A percentile compares a stretch with the other conserved stretches of the same genome.
phyloP scores from a whole-genome alignment of 2,329 filamentous ascomycete species.

The Nothomitra cinnamomea region DNA sequence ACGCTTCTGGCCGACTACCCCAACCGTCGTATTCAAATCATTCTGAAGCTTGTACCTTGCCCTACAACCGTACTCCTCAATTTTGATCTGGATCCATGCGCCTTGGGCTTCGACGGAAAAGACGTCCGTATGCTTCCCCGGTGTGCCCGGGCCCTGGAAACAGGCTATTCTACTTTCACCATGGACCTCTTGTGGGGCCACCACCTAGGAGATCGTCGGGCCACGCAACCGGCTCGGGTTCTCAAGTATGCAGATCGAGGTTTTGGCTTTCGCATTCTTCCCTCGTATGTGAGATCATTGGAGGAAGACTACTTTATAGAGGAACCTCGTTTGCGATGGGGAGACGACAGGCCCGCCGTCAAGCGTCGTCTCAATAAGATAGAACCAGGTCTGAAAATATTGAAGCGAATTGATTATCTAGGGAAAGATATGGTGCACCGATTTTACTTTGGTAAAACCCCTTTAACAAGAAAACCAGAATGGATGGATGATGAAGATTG shows the following conservation, averaged over 20 bases:
- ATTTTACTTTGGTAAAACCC: conserved; percentile 7
- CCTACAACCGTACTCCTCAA: conserved; percentile 15
- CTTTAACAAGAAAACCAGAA: conserved; percentile 2
- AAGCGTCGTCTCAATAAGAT: neutral
- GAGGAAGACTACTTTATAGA: conserved; percentile 11
- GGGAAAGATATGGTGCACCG: conserved; percentile 9
- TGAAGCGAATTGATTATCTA: conserved; percentile 10
- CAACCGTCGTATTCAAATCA: conserved; percentile 15
- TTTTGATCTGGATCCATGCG: conserved; percentile 17
- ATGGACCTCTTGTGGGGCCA: conserved; percentile 16
- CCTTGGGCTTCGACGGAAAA: conserved; percentile 17
- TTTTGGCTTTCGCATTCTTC: conserved; percentile 16
- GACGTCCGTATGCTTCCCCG: conserved; percentile 17
- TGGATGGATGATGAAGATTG: neutral
- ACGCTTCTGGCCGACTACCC: conserved; percentile 15
- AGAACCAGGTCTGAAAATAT: conserved; percentile 12
- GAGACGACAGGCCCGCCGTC: conserved; percentile 1
- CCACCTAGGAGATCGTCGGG: conserved; percentile 6
- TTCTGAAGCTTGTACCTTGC: conserved; percentile 13
- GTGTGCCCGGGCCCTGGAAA: conserved; percentile 17
- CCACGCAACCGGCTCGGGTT: conserved; percentile 12
- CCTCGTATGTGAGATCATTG: conserved; percentile 14
- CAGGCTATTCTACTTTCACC: conserved; percentile 15
- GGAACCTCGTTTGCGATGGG: conserved; percentile 10
- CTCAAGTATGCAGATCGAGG: conserved; percentile 17